Evolutionary conservation across 306 rosid genomes (phyloP).

Genomic region (Glycyrrhiza uralensis): DNA sequence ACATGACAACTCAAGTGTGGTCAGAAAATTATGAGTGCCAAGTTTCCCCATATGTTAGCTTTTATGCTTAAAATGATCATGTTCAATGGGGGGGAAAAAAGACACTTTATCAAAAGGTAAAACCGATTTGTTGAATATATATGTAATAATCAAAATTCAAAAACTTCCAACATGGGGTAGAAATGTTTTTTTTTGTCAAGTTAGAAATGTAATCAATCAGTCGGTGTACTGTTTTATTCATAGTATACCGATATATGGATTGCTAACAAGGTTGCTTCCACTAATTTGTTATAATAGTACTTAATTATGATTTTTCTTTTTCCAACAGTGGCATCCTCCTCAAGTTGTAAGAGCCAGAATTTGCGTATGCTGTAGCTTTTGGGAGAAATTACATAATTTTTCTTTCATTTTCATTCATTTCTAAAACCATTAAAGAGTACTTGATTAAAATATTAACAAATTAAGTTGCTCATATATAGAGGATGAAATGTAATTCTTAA

Average conservation of each 20-base stretch:
- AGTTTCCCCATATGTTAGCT: neutral
- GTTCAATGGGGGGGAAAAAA: slow-evolving; percentile 12
- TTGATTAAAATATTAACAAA: slow-evolving; percentile 22
- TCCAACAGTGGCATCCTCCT: neutral
- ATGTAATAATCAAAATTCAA: slow-evolving; percentile 34
- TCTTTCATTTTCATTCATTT: slow-evolving; percentile 12
- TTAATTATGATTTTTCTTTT: slow-evolving; percentile 2
- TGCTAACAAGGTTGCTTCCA: slow-evolving; percentile 27
- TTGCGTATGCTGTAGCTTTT: slow-evolving; percentile 8
- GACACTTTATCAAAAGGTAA: slow-evolving; percentile 40
- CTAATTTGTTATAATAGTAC: slow-evolving; percentile 10
- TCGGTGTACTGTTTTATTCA: slow-evolving; percentile 34
- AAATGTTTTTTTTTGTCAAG: slow-evolving; percentile 23
- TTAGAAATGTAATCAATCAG: neutral
- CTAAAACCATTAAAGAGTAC: neutral
- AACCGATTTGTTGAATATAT: slow-evolving; percentile 37
- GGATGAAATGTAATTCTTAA: neutral
- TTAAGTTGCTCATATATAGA: neutral
- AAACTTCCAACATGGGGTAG: slow-evolving; percentile 32
- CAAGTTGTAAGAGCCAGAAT: slow-evolving; percentile 24
- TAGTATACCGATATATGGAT: neutral
- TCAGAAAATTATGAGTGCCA: slow-evolving; percentile 13
- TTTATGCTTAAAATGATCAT: slow-evolving; percentile 25
- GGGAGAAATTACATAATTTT: neutral
- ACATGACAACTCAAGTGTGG: slow-evolving; percentile 22